Evolutionary conservation across 2,329 filamentous ascomycete genomes (phyloP), one percentile per base, ranked within the genome.

Genomic region (Alternaria dauci): DNA sequence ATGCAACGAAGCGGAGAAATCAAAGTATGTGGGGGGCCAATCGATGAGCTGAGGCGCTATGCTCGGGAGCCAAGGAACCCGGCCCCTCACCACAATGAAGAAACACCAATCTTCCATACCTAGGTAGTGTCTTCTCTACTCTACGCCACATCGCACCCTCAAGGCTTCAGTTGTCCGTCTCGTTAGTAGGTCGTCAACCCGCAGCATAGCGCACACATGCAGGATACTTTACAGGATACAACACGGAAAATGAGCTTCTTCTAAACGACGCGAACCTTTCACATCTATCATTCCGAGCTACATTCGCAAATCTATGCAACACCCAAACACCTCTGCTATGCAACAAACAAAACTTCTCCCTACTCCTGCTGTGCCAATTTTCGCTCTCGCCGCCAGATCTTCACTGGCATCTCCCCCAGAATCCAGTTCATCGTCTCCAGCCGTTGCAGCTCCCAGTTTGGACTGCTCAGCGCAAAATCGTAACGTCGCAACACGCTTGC

Each of bases 401-500:
- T 79, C 12, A 80, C 72, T 7, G 78, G 77, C 72, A 80, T 70
- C 46, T 78, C 75, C 6, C 71, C 74, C 30, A 79, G 52, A 36
- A 79, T 69, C 70, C 75, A 71, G 38, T 80, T 80, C 69, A 77
- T 75, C 46, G 71, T 77, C 66, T 80, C 78, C 42, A 74, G 65
- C 34, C 78, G 59, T 56, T 75, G 63, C 18, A 78, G 66, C 52
- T 79, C 70, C 65, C 74, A 80, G 6, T 70, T 70, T 7, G 75
- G 75, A 41, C 66, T 71, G 28, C 74, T 73, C 20, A 81, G 66
- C n/a, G 74, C 73, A 42, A 80, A 77, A 1, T 75, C 76, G 51
- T 80, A 81, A 18, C 78, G 63, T 18, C 76, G 70, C n/a, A 80
- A 42, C 54, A 79, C 65, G 54, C 70, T 76, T 4, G 72, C 71